phyloP scores from a whole-genome alignment of 2,329 filamentous ascomycete species.

The Cladosporium sphaerospermum region DNA sequence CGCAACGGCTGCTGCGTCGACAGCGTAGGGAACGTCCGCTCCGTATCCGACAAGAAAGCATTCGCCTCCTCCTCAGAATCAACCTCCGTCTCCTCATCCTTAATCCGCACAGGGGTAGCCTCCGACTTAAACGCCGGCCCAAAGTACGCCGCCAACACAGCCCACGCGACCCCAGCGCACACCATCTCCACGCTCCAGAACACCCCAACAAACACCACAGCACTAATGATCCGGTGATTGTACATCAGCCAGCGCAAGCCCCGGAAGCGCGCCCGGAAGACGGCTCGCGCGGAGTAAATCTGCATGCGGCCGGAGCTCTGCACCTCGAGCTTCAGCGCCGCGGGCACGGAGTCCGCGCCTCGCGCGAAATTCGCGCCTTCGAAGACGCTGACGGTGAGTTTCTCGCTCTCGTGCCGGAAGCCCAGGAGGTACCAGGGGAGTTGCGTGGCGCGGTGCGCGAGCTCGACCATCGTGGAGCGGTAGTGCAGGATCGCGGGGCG shows the following conservation, averaged over 20 bases:
- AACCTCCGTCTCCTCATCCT: slow-evolving; percentile 17
- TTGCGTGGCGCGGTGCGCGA: slow-evolving; percentile 54
- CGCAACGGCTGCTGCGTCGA: slow-evolving; percentile 37
- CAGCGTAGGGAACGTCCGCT: slow-evolving; percentile 45
- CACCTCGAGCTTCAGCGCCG: slow-evolving; percentile 57
- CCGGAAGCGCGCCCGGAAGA: slow-evolving; percentile 66
- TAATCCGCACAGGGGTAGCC: slow-evolving; percentile 17
- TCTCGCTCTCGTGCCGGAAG: slow-evolving; percentile 57
- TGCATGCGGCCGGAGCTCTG: slow-evolving; percentile 64
- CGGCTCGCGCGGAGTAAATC: slow-evolving; percentile 64
- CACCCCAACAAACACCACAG: slow-evolving; percentile 57
- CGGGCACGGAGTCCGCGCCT: slow-evolving; percentile 49
- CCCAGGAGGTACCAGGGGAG: slow-evolving; percentile 66
- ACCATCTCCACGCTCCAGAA: slow-evolving; percentile 76
- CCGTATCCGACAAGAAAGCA: slow-evolving; percentile 38
- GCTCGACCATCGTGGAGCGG: slow-evolving; percentile 61
- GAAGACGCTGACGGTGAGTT: slow-evolving; percentile 62
- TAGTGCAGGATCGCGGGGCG: slow-evolving; percentile 78
- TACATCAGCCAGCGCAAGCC: slow-evolving; percentile 84
- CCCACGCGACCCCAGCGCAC: slow-evolving; percentile 61
- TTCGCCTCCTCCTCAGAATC: slow-evolving; percentile 17
- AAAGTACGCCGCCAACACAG: slow-evolving; percentile 43
- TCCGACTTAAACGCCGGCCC: slow-evolving; percentile 13
- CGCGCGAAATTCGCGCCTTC: slow-evolving; percentile 62
- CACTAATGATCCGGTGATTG: slow-evolving; percentile 65